Base-by-base conservation (phyloP, 2,329 filamentous ascomycete genomes). In the Colletotrichum gigasporum region DNA sequence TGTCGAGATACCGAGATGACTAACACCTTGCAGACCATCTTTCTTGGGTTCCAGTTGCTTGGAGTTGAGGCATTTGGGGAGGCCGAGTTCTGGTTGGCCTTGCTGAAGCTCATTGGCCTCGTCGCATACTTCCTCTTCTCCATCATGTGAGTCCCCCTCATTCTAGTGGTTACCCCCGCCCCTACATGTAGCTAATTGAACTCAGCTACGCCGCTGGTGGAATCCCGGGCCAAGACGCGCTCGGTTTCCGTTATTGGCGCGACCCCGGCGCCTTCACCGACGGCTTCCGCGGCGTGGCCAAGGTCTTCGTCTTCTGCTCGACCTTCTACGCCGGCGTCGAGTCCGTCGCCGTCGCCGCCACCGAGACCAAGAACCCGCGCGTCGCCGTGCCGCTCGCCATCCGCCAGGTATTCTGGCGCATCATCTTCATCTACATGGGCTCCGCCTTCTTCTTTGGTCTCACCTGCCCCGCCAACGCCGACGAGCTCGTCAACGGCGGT, bases 51-150 rank as follows among this genome's bases (percentile, higher is more conserved):
- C 63, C 91, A 93, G 70, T 82, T 93, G 32, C 79, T 93, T 1
- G 90, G 90, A 1, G 89, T 94, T 1, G 87, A 89, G 69, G 87
- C 89, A 3, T 94, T 93, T 72, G 91, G 91, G 12, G 91, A 94
- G 72, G 87, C 90, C 9, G 92, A 95, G 72, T 93, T 94, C 72
- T 94, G 91, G 90, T 85, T 94, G 60, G 89, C 91, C 1, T 82
- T 90, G 14, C 77, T 93, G 72, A 94, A 94, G 72, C 83, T 94
- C 5, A 73, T 89, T 3, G 90, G 90, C 1, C 79, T 94, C 1
- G 78, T 91, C 2, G 90, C 90, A 1, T 92, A 91, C 75, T 91
- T 92, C 74, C 80, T 94, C 68, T 92, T 93, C 70, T 85, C 90
- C 51, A 90, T 93, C 63, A 80, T 93, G 75, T 81, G 60, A 72